Base-by-base conservation (phyloP, 768 basidiomycete species). In the Mycena latifolia region DNA sequence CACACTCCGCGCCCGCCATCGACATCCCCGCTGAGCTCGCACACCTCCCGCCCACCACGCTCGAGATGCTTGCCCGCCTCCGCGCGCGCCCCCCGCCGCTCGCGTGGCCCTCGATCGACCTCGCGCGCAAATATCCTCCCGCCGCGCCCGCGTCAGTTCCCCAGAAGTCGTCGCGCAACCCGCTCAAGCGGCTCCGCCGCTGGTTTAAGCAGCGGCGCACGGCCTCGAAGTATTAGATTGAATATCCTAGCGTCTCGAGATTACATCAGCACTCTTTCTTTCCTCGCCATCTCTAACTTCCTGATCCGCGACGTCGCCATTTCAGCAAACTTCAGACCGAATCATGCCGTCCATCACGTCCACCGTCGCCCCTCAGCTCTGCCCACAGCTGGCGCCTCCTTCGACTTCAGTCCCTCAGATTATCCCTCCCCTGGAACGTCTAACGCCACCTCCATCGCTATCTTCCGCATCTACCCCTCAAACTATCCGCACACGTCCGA, bases 201-300 rank as follows among this genome's bases (percentile, higher is more conserved):
- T 45, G 53, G 53, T 14, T 54, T 10, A 37, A 54, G 53, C 28
- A 39, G 53, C n/a, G n/a, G n/a, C n/a, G n/a, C n/a, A n/a, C n/a
- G n/a, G n/a, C n/a, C n/a, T n/a, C n/a, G n/a, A n/a, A n/a, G n/a
- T n/a, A n/a, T n/a, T n/a, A n/a, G n/a, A n/a, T n/a, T 89, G 70
- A 89, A 88, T 73, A 79, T 90, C 60, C 27, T 89, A 86, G 80
- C 63, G 73, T n/a, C n/a, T n/a, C n/a, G n/a, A n/a, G n/a, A n/a
- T n/a, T n/a, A n/a, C n/a, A n/a, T n/a, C n/a, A n/a, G n/a, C n/a
- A n/a, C n/a, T n/a, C n/a, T n/a, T 25, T 77, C 77, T 20, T 89
- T 80, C 78, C 74, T 86, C 56, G 73, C 78, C 63, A 75, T 86
- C 69, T 76, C 77, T 8, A 72, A 82, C 62, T 83, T 81, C 75